phyloP scores from a whole-genome alignment of 108 stramenopile species.

The Craspedostauros australis region DNA sequence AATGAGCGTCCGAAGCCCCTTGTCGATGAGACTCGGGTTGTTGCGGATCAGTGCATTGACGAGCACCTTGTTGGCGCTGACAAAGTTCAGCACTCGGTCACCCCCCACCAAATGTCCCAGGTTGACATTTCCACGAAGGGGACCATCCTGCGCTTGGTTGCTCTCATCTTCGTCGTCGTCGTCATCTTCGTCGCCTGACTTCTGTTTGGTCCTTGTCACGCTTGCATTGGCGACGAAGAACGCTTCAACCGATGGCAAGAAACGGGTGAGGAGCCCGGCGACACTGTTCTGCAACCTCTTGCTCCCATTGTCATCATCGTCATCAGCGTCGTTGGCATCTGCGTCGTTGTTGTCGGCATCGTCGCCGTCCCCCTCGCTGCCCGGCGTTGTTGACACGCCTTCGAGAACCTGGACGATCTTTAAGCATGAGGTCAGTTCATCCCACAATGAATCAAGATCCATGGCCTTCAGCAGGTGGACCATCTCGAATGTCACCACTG shows the following conservation, averaged over 20 bases:
- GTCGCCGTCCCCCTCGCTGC: slow-evolving; percentile 43
- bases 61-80: slow-evolving; percentile 74
- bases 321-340: slow-evolving; percentile 24
- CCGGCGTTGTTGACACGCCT: slow-evolving; percentile 70
- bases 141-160: slow-evolving; percentile 14
- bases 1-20: slow-evolving; percentile 79
- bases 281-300: slow-evolving; percentile 84
- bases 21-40: slow-evolving; percentile 83
- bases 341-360: slow-evolving; percentile 24
- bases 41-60: slow-evolving; percentile 88
- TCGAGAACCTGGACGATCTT: slow-evolving; percentile 79
- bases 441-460: slow-evolving; percentile 73
- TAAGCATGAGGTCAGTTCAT: slow-evolving; percentile 69
- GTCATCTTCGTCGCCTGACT: slow-evolving; percentile 10
- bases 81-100: slow-evolving; percentile 74
- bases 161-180: slow-evolving; percentile 12
- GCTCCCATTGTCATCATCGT: slow-evolving; percentile 13
- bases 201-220: slow-evolving; percentile 16
- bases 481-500: slow-evolving; percentile 53
- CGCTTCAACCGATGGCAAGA: slow-evolving; percentile 91
- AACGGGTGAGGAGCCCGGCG: slow-evolving; percentile 81
- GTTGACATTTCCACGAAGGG: background rate
- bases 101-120: slow-evolving; percentile 45
- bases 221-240: slow-evolving; percentile 91
- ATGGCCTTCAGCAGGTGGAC: slow-evolving; percentile 58